phyloP scores from a whole-genome alignment of 2,329 filamentous ascomycete species.

The Arthrobotrys megalospora region DNA sequence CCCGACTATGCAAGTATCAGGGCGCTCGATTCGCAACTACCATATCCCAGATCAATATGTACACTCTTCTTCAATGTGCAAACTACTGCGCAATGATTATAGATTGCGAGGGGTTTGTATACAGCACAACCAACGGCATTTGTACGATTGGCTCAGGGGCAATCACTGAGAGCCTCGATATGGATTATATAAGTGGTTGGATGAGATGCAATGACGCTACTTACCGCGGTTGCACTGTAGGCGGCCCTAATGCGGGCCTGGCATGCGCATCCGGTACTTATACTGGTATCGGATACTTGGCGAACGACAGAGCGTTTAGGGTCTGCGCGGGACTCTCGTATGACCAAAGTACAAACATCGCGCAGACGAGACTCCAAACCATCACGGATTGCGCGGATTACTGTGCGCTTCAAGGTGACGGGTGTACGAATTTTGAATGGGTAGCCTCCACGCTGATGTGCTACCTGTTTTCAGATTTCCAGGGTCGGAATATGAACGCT shows the following conservation, averaged over 20 bases:
- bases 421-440: conserved; percentile 2
- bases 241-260: background rate
- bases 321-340: background rate
- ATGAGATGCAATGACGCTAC: background rate
- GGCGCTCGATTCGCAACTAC: background rate
- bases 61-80: background rate
- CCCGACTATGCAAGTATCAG: background rate
- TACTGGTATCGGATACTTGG: background rate
- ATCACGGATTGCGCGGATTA: conserved; percentile 9
- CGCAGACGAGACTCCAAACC: background rate
- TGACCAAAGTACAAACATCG: background rate
- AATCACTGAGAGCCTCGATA: too few species aligned
- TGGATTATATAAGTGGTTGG: background rate
- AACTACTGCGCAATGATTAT: background rate
- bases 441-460: background rate
- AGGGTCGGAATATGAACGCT: background rate
- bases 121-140: too few species aligned
- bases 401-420: background rate
- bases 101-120: background rate
- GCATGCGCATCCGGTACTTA: background rate
- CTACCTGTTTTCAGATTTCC: background rate
- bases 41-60: background rate
- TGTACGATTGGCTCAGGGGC: too few species aligned
- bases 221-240: background rate
- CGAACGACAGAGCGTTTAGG: background rate